phyloP scores from a whole-genome alignment of 108 stramenopile species.

The Pseudonitzschia delicatissima region DNA sequence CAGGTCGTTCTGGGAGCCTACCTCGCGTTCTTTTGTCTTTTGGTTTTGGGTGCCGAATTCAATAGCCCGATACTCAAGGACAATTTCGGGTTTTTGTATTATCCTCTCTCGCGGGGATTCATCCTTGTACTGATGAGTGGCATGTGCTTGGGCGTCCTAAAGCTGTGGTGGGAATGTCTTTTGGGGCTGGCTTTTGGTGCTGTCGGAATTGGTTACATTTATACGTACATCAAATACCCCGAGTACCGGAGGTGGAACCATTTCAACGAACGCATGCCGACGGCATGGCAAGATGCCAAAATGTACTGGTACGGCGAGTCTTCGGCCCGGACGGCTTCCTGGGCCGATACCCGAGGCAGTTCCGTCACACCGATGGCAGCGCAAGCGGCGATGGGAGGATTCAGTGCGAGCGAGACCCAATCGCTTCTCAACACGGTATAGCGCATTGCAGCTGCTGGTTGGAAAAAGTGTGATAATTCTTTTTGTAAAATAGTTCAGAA shows the following conservation, averaged over 20 bases:
- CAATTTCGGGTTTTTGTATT: constrained; percentile 41
- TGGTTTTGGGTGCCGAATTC: constrained; percentile 34
- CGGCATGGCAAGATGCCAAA: constrained; percentile 6
- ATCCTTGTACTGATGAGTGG: constrained; percentile 30
- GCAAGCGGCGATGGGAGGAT: neutral
- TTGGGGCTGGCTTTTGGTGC: constrained; percentile 24
- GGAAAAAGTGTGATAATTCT: too few relatives aligned
- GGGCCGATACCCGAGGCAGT: constrained; percentile 1
- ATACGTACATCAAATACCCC: constrained; percentile 30
- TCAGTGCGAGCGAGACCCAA: neutral
- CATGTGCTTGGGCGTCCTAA: constrained; percentile 33
- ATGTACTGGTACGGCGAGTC: neutral
- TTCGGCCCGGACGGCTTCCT: neutral
- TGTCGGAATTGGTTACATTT: constrained; percentile 20
- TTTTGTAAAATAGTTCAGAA: too few relatives aligned
- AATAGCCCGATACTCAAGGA: constrained; percentile 38
- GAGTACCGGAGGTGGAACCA: constrained; percentile 38
- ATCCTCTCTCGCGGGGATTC: constrained; percentile 33
- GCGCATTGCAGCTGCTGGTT: too few relatives aligned
- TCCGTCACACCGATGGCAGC: neutral
- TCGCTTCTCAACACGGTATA: neutral
- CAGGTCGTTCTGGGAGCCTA: constrained; percentile 32
- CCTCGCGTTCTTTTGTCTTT: constrained; percentile 25
- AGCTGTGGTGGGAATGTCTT: constrained; percentile 30
- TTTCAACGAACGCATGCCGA: constrained; percentile 27